Conservation (phyloP, 2,329 filamentous ascomycete species). For the Aspergillus bombycis region DNA sequence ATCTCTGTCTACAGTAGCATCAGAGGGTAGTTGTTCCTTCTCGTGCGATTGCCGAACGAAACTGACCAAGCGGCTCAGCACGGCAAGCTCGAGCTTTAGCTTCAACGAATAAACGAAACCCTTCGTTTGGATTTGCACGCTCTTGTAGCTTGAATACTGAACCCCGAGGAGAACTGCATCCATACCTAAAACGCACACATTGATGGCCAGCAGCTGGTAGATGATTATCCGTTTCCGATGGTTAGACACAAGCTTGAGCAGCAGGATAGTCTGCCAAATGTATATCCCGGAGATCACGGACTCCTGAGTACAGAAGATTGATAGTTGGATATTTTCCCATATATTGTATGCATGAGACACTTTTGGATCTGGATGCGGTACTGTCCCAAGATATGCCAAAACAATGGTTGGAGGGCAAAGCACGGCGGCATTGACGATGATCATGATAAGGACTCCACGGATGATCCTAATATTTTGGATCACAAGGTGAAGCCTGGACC, state of each 20-base stretch:
- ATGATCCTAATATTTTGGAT: conserved; percentile 35
- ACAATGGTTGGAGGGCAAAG: conserved; percentile 35
- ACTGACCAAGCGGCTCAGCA: conserved; percentile 48
- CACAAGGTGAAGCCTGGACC: conserved; percentile 50
- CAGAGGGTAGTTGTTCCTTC: too few species aligned
- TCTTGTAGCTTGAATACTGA: conserved; percentile 38
- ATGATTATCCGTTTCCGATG: conserved; percentile 42
- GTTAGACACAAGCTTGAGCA: conserved; percentile 43
- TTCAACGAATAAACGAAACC: conserved; percentile 31
- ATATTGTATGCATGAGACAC: background rate
- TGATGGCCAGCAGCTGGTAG: conserved; percentile 47
- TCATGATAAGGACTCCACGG: conserved; percentile 43
- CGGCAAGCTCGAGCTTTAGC: conserved; percentile 55
- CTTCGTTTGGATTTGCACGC: conserved; percentile 38
- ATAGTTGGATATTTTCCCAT: conserved; percentile 55
- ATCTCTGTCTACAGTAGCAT: too few species aligned
- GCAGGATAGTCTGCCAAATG: conserved; percentile 51
- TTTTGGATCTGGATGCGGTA: background rate
- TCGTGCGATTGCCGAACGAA: too few species aligned
- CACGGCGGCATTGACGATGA: conserved; percentile 40
- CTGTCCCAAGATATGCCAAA: background rate
- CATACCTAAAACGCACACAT: conserved; percentile 46
- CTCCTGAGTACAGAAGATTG: conserved; percentile 56
- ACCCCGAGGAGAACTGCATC: conserved; percentile 43
- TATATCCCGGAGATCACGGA: conserved; percentile 54